A percentile compares a stretch with the other conserved stretches of the same genome.
phyloP scores from a whole-genome alignment of 139 green algal species.

The Desmodesmus armatus region DNA sequence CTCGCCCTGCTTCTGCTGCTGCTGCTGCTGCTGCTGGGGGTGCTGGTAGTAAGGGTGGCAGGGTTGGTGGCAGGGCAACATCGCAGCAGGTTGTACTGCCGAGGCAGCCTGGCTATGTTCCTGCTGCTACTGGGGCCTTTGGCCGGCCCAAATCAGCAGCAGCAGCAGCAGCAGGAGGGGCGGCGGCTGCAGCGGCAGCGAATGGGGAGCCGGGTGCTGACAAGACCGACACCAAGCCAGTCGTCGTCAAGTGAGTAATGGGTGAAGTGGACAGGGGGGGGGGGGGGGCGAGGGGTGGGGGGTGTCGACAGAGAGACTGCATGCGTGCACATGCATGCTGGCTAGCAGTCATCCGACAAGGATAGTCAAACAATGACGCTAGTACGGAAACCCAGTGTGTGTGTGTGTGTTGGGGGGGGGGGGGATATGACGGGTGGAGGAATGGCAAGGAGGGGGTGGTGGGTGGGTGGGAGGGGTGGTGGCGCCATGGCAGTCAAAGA shows the following conservation, averaged over 20 bases:
- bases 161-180: slow-evolving; percentile 25
- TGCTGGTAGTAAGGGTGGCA: background rate
- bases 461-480: no score
- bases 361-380: no score
- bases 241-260: background rate
- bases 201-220: background rate
- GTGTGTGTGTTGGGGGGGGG: no score
- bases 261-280: background rate
- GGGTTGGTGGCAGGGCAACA: background rate
- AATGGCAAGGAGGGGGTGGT: no score
- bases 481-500: no score
- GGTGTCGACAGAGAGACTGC: no score
- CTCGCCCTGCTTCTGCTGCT: no score
- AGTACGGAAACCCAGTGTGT: no score
- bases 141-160: slow-evolving; percentile 36
- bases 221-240: background rate
- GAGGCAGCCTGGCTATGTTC: slow-evolving; percentile 25
- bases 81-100: background rate
- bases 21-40: slow-evolving; percentile 1
- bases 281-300: no score
- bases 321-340: no score
- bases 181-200: background rate
- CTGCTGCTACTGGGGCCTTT: slow-evolving; percentile 25
- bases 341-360: no score
- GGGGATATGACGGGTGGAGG: no score